These are phyloP conservation scores for Sporothrix humicola DNA, from an alignment of 2,329 filamentous ascomycete species.

Conservation along the genomic window DNA sequence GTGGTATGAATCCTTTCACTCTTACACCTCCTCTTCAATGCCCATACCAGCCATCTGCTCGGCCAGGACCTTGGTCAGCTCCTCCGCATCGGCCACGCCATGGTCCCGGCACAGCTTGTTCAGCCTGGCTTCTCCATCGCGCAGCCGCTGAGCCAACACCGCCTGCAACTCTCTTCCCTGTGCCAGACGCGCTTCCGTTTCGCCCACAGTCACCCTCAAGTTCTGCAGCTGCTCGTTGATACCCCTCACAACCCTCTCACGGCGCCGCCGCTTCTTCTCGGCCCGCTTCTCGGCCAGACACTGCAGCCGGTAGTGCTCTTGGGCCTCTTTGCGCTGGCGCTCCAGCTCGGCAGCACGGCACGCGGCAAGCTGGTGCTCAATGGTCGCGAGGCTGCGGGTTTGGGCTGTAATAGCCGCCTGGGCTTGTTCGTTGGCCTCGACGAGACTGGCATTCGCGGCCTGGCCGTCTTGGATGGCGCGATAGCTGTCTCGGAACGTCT, in stretches of 20 bases:
- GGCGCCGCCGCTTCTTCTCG: neutral
- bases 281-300: neutral
- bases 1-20: too few species aligned
- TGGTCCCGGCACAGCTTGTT: conserved; percentile 27
- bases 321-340: conserved; percentile 1
- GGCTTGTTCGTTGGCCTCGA: conserved; percentile 29
- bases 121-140: conserved; percentile 30
- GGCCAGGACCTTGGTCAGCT: conserved; percentile 14
- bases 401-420: conserved; percentile 22
- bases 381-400: conserved; percentile 12
- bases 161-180: conserved; percentile 28
- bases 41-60: conserved; percentile 2
- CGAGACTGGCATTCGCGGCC: conserved; percentile 18
- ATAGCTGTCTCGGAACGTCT: conserved; percentile 29
- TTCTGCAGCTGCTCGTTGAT: conserved; percentile 40
- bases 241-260: conserved; percentile 16
- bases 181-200: conserved; percentile 29
- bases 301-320: conserved; percentile 26
- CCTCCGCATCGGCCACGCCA: conserved; percentile 11
- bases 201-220: conserved; percentile 24
- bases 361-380: conserved; percentile 25
- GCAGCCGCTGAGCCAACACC: conserved; percentile 30
- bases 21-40: neutral
- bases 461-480: conserved; percentile 16
- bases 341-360: neutral